These are phyloP conservation scores for Xerocomus amazonicus DNA, from an alignment of 1,284 basidiomycete genomes.

Conservation along the genomic window DNA sequence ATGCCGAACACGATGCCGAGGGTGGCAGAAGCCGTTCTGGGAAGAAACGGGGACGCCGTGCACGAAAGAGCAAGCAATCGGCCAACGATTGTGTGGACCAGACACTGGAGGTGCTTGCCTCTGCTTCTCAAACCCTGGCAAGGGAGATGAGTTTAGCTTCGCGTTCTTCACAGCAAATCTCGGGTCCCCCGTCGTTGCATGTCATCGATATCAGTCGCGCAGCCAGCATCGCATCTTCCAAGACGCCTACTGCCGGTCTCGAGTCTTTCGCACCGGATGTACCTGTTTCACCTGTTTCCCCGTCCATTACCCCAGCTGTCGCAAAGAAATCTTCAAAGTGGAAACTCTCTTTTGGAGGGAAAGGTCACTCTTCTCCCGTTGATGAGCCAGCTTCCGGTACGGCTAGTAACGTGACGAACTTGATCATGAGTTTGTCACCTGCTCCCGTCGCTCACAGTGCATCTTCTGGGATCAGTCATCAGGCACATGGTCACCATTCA, in stretches of 20 bases:
- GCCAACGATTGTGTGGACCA: conserved; percentile 37
- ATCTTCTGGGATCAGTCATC: conserved; percentile 16
- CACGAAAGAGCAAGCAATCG: conserved; percentile 58
- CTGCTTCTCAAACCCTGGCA: conserved; percentile 77
- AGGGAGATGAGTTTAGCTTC: conserved; percentile 72
- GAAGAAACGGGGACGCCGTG: conserved; percentile 73
- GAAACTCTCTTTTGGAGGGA: conserved; percentile 68
- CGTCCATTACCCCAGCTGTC: conserved; percentile 9
- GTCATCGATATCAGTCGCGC: conserved; percentile 26
- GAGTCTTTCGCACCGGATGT: conserved; percentile 13
- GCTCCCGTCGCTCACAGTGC: conserved; percentile 10
- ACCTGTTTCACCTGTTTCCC: conserved; percentile 5
- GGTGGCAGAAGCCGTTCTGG: conserved; percentile 50
- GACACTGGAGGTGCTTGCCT: conserved; percentile 68
- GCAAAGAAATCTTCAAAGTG: conserved; percentile 76
- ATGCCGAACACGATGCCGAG: conserved; percentile 35
- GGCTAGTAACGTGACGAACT: conserved; percentile 63
- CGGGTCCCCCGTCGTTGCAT: conserved; percentile 12
- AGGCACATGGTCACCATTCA: conserved; percentile 23
- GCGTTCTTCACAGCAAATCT: conserved; percentile 19
- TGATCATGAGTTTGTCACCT: conserved; percentile 56
- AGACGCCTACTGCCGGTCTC: conserved; percentile 6
- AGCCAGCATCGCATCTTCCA: conserved; percentile 26
- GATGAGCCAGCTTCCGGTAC: conserved; percentile 48
- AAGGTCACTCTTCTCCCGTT: conserved; percentile 45